A percentile compares a stretch with the other conserved stretches of the same genome.
Conservation (phyloP, 1,139 yeast species). For the Debaryomyces subglobosus region DNA sequence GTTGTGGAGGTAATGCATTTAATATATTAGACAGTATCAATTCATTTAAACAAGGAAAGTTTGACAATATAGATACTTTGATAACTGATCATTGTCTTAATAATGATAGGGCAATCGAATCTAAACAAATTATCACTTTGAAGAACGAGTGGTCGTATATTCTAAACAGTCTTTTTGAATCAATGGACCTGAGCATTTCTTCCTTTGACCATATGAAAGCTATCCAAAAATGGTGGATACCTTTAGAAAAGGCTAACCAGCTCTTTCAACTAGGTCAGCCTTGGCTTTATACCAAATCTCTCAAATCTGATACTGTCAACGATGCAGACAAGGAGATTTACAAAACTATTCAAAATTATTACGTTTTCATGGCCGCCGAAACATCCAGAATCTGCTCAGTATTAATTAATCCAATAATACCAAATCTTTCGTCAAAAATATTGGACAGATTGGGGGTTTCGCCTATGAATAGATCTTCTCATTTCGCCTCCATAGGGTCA, state of each 20-base stretch:
- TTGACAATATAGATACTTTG: slow-evolving; percentile 26
- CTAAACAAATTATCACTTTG: slow-evolving; percentile 19
- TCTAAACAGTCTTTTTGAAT: slow-evolving; percentile 23
- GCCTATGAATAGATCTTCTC: slow-evolving; percentile 38
- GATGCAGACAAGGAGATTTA: slow-evolving; percentile 17
- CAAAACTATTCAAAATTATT: slow-evolving; percentile 45
- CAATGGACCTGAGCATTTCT: slow-evolving; percentile 46
- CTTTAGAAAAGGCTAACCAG: slow-evolving; percentile 63
- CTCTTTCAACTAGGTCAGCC: slow-evolving; percentile 65
- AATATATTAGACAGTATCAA: slow-evolving; percentile 51
- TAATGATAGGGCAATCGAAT: slow-evolving; percentile 16
- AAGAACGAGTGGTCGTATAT: slow-evolving; percentile 22
- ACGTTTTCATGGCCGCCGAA: slow-evolving; percentile 71
- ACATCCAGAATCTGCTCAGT: slow-evolving; percentile 69
- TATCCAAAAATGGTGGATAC: slow-evolving; percentile 61
- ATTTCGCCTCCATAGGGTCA: slow-evolving; percentile 43
- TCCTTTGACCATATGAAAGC: slow-evolving; percentile 63
- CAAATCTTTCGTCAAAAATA: slow-evolving; percentile 58
- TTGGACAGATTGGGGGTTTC: slow-evolving; percentile 66
- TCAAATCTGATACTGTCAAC: slow-evolving; percentile 33
- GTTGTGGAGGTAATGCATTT: slow-evolving; percentile 76
- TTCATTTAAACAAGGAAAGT: slow-evolving; percentile 22
- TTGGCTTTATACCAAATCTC: slow-evolving; percentile 46
- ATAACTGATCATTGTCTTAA: slow-evolving; percentile 17
- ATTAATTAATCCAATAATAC: slow-evolving; percentile 71